Evolutionary conservation across 139 green algal species (phyloP), one percentile per base, ranked within the genome.

Genomic region (Chlamydomonas asymmetrica): DNA sequence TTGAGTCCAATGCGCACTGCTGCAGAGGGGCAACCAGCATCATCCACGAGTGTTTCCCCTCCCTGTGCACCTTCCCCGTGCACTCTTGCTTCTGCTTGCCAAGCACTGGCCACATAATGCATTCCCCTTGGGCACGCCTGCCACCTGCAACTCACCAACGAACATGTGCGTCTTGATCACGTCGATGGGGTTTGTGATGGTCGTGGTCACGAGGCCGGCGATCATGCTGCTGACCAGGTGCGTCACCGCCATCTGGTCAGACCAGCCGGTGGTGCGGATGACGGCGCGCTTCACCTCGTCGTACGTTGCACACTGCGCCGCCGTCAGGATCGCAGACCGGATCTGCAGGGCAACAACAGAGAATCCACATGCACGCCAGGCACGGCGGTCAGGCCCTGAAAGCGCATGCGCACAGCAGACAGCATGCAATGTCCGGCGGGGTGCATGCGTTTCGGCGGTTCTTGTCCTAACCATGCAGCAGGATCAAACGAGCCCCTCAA

Each of bases 91-190:
- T n/a, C n/a, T n/a, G n/a, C n/a, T n/a, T n/a, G n/a, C n/a, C n/a
- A n/a, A n/a, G n/a, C n/a, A n/a, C n/a, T n/a, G n/a, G n/a, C n/a
- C n/a, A n/a, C n/a, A n/a, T n/a, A n/a, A n/a, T n/a, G n/a, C n/a
- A n/a, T n/a, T n/a, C n/a, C n/a, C n/a, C n/a, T n/a, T n/a, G n/a
- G n/a, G n/a, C n/a, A n/a, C n/a, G n/a, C n/a, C n/a, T n/a, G n/a
- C n/a, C n/a, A n/a, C n/a, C n/a, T n/a, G n/a, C 2, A 25, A 65
- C 81, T 74, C 61, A 83, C 79, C 78, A 1, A 85, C 66, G 65
- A 90, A 94, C 84, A 94, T 91, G 56, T 83, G 77, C 50, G 90
- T 96, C 76, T 96, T 97, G n/a, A 97, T 71, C 32, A 97, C 89
- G 70, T 97, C 94, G 0, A 94, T 87, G 10, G 94, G 94, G 29